A percentile compares a stretch with the other conserved stretches of the same genome.
Conservation (phyloP, 1,139 yeast genomes). For the Sugiyamaella novakii region DNA sequence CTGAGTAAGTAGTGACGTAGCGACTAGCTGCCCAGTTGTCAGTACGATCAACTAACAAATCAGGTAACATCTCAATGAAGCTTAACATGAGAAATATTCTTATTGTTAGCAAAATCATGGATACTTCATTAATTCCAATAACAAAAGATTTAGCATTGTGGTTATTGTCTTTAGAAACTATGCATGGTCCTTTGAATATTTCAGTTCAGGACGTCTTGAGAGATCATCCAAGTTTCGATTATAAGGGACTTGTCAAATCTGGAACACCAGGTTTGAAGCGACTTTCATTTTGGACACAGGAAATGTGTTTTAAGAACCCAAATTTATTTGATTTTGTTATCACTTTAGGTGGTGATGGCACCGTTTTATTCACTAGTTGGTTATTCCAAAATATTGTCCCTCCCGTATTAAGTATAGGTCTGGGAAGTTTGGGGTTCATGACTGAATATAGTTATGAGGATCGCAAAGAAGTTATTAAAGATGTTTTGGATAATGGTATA, state of each 20-base stretch:
- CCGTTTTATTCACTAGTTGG: conserved; percentile 70
- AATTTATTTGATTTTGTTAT: conserved; percentile 56
- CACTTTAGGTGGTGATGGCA: conserved; percentile 85
- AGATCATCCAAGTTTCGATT: conserved; percentile 50
- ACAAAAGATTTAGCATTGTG: conserved; percentile 62
- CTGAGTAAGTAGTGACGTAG: conserved; percentile 37
- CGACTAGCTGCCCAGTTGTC: too few relatives aligned
- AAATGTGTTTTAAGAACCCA: conserved; percentile 52
- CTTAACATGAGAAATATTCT: conserved; percentile 60
- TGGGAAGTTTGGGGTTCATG: conserved; percentile 83
- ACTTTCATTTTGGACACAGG: conserved; percentile 61
- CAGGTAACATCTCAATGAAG: conserved; percentile 51
- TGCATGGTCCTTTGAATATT: conserved; percentile 44
- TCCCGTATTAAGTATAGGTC: conserved; percentile 77
- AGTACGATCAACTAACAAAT: too few relatives aligned
- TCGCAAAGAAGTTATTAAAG: conserved; percentile 53
- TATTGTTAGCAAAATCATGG: conserved; percentile 72
- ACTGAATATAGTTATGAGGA: conserved; percentile 73
- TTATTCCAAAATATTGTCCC: conserved; percentile 70
- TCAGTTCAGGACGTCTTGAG: conserved; percentile 58
- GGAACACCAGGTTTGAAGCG: conserved; percentile 46
- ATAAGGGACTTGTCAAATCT: conserved; percentile 42
- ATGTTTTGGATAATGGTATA: conserved; percentile 61
- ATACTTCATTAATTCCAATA: conserved; percentile 55
- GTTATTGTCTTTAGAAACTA: conserved; percentile 49